Percentiles rank a stretch among this genome's conserved stretches.
These are phyloP conservation scores for Fusarium chlamydosporum DNA, from an alignment of 2,329 filamentous ascomycete species.

Conservation along the genomic window DNA sequence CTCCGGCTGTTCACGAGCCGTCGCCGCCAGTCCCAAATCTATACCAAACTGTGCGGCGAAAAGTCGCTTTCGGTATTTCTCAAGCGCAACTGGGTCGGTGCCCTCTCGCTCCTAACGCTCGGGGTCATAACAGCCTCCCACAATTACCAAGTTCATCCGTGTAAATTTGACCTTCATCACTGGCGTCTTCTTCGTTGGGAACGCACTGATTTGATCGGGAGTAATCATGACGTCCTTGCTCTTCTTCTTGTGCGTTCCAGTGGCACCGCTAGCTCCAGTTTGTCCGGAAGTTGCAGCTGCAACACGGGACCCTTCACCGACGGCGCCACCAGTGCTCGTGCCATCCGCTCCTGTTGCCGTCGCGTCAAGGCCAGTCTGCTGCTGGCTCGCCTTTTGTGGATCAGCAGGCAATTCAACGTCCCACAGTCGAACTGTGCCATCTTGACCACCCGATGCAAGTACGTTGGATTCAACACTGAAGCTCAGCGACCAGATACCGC, in stretches of 20 bases:
- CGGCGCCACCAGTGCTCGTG: conserved; percentile 48
- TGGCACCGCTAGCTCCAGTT: conserved; percentile 48
- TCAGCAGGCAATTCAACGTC: conserved; percentile 83
- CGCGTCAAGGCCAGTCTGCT: conserved; percentile 61
- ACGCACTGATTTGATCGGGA: conserved; percentile 93
- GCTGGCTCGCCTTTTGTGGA: conserved; percentile 69
- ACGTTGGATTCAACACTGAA: conserved; percentile 95
- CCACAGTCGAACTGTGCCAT: conserved; percentile 95
- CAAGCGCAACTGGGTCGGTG: conserved; percentile 25
- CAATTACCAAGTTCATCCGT: conserved; percentile 92
- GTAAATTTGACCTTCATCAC: conserved; percentile 95
- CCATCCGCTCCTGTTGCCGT: conserved; percentile 61
- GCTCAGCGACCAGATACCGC: conserved; percentile 91
- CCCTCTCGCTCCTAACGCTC: conserved; percentile 57
- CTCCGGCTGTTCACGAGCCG: conserved; percentile 3
- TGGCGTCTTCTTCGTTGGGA: conserved; percentile 95
- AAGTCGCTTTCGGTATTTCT: conserved; percentile 25
- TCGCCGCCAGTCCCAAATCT: conserved; percentile 31
- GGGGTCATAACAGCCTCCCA: conserved; percentile 79
- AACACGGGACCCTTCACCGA: conserved; percentile 51
- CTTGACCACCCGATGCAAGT: conserved; percentile 89
- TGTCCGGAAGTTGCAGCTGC: conserved; percentile 50
- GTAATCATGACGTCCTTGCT: conserved; percentile 91
- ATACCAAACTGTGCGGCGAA: conserved; percentile 43
- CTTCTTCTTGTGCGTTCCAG: conserved; percentile 75